Evolutionary conservation across 2,329 filamentous ascomycete genomes (phyloP), one percentile per base, ranked within the genome.

Genomic region (Podosphaera fusca): DNA sequence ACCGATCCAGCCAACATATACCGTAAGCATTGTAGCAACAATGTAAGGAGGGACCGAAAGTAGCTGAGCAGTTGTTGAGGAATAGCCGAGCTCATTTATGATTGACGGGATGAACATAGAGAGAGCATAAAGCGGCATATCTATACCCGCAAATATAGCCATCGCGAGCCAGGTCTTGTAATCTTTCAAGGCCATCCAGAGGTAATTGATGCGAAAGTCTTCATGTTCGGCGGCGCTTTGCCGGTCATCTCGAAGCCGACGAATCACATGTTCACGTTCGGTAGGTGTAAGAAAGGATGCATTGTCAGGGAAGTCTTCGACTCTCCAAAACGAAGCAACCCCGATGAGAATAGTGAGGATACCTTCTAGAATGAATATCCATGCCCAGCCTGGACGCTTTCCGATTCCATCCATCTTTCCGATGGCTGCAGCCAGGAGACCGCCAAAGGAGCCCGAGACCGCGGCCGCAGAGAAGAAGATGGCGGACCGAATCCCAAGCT

Each of bases 401-500:
- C 74, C 76, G 8, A 82, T 69, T 1, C 82, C 82, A 59, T 81
- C 72, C 80, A 87, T 85, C 54, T 80, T 74, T 42, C 78, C 75
- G 60, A 87, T 87, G 0, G 76, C 84, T 2, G 82, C 82, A 0
- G 84, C 84, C 2, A 87, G 74, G 1, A 87, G 75, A 2, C 84
- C 84, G 64, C 83, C 84, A 60, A 88, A 87, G 0, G 82, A 87
- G 0, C 87, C 87, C 0, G 85, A 82, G 0, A 92, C 70, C 0
- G 87, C 85, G 0, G 87, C 86, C 0, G 85, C 84, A 0, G 84
- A 87, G 72, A 92, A 94, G 72, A 92, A 90, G 58, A 88, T 79
- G 12, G 86, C 84, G 45, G 84, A 80, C 40, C 87, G 79, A n/a
- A 87, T 75, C 55, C 85, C 87, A 57, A 92, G 84, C 64, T 94